These are phyloP conservation scores for Sporisorium exsertum DNA, from an alignment of 1,284 basidiomycete species.

Conservation along the genomic window DNA sequence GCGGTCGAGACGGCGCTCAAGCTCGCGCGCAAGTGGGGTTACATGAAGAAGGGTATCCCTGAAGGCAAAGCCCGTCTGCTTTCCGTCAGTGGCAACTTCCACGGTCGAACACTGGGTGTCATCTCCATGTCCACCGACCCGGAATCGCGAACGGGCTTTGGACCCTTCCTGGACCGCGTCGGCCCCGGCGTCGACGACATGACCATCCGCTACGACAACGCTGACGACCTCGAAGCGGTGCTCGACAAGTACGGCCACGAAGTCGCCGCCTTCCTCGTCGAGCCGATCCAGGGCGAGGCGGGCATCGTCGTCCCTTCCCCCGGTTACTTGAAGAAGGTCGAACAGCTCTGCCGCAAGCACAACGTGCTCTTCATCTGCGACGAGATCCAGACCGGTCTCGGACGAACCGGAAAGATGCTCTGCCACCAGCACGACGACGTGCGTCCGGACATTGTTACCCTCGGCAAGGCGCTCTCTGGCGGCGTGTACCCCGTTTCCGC, in stretches of 20 bases:
- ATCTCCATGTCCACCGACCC: conserved; percentile 97
- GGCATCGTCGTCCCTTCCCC: conserved; percentile 93
- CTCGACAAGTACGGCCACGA: conserved; percentile 84
- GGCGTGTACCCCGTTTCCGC: conserved; percentile 97
- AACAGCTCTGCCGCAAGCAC: conserved; percentile 88
- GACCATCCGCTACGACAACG: conserved; percentile 63
- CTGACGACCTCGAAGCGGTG: conserved; percentile 82
- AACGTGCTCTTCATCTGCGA: conserved; percentile 96
- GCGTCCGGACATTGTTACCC: conserved; percentile 89
- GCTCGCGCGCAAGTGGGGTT: conserved; percentile 69
- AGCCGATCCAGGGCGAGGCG: conserved; percentile 98
- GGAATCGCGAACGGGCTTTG: conserved; percentile 86
- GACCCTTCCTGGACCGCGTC: conserved; percentile 87
- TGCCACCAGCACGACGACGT: conserved; percentile 84
- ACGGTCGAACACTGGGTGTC: conserved; percentile 90
- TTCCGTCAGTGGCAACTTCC: conserved; percentile 91
- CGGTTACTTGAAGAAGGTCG: conserved; percentile 84
- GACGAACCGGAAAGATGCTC: conserved; percentile 64
- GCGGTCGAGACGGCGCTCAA: conserved; percentile 86
- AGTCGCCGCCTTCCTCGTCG: conserved; percentile 92
- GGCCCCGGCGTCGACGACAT: conserved; percentile 75
- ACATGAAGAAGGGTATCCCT: conserved; percentile 79
- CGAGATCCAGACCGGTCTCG: conserved; percentile 86
- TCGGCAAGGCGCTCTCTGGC: conserved; percentile 95
- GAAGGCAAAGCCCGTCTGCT: conserved; percentile 89